Base-by-base conservation (phyloP, 2,329 filamentous ascomycete genomes). In the Arthrobotrys sphaeroides region DNA sequence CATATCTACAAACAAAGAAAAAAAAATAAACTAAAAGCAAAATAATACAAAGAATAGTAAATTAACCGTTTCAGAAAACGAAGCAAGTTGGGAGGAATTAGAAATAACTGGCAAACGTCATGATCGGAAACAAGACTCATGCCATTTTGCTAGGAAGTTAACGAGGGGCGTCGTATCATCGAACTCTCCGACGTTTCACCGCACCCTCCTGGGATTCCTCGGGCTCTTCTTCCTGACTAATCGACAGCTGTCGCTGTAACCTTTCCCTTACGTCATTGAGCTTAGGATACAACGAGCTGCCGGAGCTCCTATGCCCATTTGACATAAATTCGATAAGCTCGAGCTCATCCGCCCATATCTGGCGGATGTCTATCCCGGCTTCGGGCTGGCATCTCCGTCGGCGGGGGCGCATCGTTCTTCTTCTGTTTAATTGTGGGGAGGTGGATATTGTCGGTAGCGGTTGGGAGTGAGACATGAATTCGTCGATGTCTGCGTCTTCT, bases 311-410 rank as follows among this genome's bases (percentile, higher is more conserved):
- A 36, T 38, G 66, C 5, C 55, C 65, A 31, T 66, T 69, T 3
- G 51, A 42, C 73, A 77, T 77, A 43, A 77, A 77, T 53, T 77
- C 73, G 5, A 77, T 70, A 5, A 77, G 60, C 66, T 77, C 73
- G 13, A 77, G 59, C 20, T 77, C 73, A 42, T 77, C 73, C 10
- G 73, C 73, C 72, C 72, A 75, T 24, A 75, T 69, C 28, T 75
- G 72, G 31, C 64, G 72, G n/a, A 68, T 75, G 33, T 75, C 72
- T 5, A 75, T 57, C 1, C 72, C 72, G 0, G 64, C 38, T 53
- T 75, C 72, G 13, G 57, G 72, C 22, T 22, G 45, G 26, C 72
- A 75, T 36, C 72, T 51, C 4, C 72, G 72, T 24, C 47, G 36
- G 13, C 72, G 72, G n/a, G 72, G 24, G 10, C 49, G 28, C 5